A percentile compares a stretch with the other conserved stretches of the same genome.
phyloP scores from a whole-genome alignment of 2,329 filamentous ascomycete genomes.

The Aspergillus sp. region DNA sequence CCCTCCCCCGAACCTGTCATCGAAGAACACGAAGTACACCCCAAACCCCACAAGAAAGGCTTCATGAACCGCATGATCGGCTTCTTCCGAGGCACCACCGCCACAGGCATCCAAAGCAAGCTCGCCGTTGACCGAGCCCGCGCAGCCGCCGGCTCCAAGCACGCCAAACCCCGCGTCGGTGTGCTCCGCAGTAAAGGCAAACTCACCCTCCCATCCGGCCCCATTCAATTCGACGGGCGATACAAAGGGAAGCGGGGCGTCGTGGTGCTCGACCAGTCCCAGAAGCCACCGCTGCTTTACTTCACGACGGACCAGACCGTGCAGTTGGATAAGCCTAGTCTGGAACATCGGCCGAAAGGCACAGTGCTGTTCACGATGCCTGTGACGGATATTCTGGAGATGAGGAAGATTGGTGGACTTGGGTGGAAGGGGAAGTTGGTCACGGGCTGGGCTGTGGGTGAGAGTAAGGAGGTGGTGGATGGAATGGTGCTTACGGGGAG shows the following conservation, averaged over 20 bases:
- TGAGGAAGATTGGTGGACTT: slow-evolving; percentile 77
- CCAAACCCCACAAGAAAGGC: slow-evolving; percentile 33
- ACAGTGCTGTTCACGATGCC: slow-evolving; percentile 69
- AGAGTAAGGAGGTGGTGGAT: slow-evolving; percentile 71
- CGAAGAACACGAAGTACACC: neutral
- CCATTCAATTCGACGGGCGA: slow-evolving; percentile 73
- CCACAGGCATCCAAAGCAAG: slow-evolving; percentile 70
- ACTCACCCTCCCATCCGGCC: slow-evolving; percentile 57
- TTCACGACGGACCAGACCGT: slow-evolving; percentile 54
- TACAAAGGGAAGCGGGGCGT: slow-evolving; percentile 71
- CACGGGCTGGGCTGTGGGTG: slow-evolving; percentile 72
- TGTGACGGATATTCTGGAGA: slow-evolving; percentile 68
- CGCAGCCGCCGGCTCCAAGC: slow-evolving; percentile 60
- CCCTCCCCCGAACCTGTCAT: slow-evolving; percentile 43
- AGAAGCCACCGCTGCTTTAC: slow-evolving; percentile 53
- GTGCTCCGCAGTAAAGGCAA: slow-evolving; percentile 58
- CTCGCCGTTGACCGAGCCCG: slow-evolving; percentile 71
- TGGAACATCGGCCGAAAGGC: slow-evolving; percentile 54
- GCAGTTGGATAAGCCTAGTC: slow-evolving; percentile 45
- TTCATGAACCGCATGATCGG: slow-evolving; percentile 55
- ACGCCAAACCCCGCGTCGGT: slow-evolving; percentile 69
- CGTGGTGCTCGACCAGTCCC: slow-evolving; percentile 60
- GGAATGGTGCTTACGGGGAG: slow-evolving; percentile 68
- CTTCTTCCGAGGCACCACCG: slow-evolving; percentile 70
- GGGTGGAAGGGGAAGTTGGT: slow-evolving; percentile 84